A percentile compares a stretch with the other conserved stretches of the same genome.
Conservation (phyloP, 768 basidiomycete genomes). For the Omphalotus guepiniiformis region DNA sequence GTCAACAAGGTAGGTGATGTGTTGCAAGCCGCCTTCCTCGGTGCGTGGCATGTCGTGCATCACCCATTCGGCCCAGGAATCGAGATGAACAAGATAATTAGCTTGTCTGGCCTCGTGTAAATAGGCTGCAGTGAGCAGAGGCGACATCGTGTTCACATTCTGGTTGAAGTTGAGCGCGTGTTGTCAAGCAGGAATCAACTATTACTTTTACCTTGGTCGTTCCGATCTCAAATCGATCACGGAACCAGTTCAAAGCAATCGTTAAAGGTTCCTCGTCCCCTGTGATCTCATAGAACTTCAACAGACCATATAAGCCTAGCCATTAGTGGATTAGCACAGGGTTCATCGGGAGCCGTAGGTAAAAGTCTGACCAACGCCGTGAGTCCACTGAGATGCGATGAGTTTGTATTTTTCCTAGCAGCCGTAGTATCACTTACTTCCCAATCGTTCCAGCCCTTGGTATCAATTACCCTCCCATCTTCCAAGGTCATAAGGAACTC, state of each 20-base stretch:
- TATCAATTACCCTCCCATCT: constrained; percentile 51
- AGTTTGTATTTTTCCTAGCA: background rate
- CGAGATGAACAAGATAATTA: constrained; percentile 34
- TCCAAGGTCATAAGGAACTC: constrained; percentile 44
- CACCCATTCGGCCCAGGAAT: constrained; percentile 50
- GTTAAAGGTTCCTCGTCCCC: constrained; percentile 32
- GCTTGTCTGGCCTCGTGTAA: constrained; percentile 33
- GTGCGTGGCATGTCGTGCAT: constrained; percentile 45
- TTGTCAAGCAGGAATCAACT: background rate
- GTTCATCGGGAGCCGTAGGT: too few relatives aligned
- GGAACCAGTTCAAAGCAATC: constrained; percentile 46
- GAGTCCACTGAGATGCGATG: constrained; percentile 40
- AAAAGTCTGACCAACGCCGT: constrained; percentile 34
- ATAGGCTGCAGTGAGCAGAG: constrained; percentile 41
- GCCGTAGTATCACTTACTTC: constrained; percentile 28
- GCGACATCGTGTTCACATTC: constrained; percentile 58
- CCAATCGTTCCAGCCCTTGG: constrained; percentile 58
- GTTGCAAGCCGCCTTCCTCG: constrained; percentile 43
- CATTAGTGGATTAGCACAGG: background rate
- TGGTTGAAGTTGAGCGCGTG: constrained; percentile 12
- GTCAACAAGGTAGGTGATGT: constrained; percentile 39
- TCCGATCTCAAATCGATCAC: constrained; percentile 41
- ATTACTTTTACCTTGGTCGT: constrained; percentile 38
- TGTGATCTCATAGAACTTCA: constrained; percentile 38
- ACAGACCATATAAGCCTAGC: constrained; percentile 36